These are phyloP conservation scores for Pelargonium fulgidum DNA, from an alignment of 441 rosid species.

Conservation along the genomic window DNA sequence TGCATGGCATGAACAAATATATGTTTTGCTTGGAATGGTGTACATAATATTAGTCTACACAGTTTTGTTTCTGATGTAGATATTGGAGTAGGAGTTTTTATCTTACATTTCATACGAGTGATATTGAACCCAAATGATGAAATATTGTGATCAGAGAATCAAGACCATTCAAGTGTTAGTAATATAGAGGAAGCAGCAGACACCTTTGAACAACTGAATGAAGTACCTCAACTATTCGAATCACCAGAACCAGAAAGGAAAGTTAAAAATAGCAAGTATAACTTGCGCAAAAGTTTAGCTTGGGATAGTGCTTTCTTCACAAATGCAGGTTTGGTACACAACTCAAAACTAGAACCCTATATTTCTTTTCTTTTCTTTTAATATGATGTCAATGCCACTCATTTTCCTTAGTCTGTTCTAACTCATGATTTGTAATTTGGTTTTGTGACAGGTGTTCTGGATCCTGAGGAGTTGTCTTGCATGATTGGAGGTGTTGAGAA, in stretches of 20 bases:
- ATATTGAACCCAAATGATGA: slow-evolving; percentile 13
- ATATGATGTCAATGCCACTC: neutral
- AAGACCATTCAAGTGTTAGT: slow-evolving; percentile 14
- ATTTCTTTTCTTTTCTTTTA: neutral
- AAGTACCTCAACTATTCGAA: slow-evolving; percentile 32
- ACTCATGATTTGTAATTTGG: neutral
- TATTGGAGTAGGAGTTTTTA: neutral
- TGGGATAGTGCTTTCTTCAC: slow-evolving; percentile 98
- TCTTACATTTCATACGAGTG: neutral
- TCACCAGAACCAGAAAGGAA: slow-evolving; percentile 34
- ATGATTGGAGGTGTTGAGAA: slow-evolving; percentile 56
- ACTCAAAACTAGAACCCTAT: neutral
- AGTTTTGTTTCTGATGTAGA: neutral
- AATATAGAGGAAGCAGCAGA: slow-evolving; percentile 21
- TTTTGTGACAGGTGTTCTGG: slow-evolving; percentile 55
- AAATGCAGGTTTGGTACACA: slow-evolving; percentile 45
- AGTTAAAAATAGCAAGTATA: slow-evolving; percentile 43
- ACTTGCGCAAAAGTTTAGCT: slow-evolving; percentile 80
- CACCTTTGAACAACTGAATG: slow-evolving; percentile 27
- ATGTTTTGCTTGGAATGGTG: neutral
- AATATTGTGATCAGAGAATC: slow-evolving; percentile 31
- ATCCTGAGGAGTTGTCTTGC: slow-evolving; percentile 74
- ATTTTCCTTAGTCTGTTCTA: neutral
- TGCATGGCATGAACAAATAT: too few species aligned
- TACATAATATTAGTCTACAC: neutral